Conservation (phyloP, 2,329 filamentous ascomycete genomes). For the Rhynchosporium graminicola region DNA sequence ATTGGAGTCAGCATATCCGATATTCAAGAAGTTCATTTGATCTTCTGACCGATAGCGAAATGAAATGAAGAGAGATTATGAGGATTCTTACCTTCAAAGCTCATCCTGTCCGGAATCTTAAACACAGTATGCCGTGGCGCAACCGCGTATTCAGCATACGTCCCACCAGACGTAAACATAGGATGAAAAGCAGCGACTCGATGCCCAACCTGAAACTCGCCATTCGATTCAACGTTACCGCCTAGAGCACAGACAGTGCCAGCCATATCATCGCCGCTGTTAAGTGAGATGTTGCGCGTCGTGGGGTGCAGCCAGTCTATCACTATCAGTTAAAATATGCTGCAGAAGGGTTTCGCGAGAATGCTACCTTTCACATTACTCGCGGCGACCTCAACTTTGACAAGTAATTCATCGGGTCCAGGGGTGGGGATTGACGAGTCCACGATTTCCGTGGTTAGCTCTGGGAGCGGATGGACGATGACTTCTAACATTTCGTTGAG, state of each 20-base stretch:
- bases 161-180: conserved; percentile 52
- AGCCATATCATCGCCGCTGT: conserved; percentile 31
- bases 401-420: conserved; percentile 29
- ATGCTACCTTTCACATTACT: conserved; percentile 30
- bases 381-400: conserved; percentile 35
- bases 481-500: conserved; percentile 18
- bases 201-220: conserved; percentile 44
- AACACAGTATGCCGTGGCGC: conserved; percentile 56
- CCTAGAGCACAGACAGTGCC: conserved; percentile 51
- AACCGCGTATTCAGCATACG: conserved; percentile 61
- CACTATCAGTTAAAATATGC: neutral
- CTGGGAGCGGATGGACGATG: conserved; percentile 27
- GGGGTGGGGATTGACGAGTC: conserved; percentile 30
- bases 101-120: conserved; percentile 27
- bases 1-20: neutral
- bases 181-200: conserved; percentile 51
- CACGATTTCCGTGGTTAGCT: conserved; percentile 26
- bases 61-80: neutral
- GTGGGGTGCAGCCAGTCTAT: conserved; percentile 22
- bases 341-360: neutral
- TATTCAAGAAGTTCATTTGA: neutral
- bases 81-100: conserved; percentile 25
- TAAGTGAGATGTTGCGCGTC: conserved; percentile 16
- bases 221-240: conserved; percentile 44
- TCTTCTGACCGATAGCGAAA: neutral